Percentiles rank a stretch among this genome's conserved stretches.
phyloP scores from a whole-genome alignment of 1,139 yeast species.

The Pichia inconspicua region DNA sequence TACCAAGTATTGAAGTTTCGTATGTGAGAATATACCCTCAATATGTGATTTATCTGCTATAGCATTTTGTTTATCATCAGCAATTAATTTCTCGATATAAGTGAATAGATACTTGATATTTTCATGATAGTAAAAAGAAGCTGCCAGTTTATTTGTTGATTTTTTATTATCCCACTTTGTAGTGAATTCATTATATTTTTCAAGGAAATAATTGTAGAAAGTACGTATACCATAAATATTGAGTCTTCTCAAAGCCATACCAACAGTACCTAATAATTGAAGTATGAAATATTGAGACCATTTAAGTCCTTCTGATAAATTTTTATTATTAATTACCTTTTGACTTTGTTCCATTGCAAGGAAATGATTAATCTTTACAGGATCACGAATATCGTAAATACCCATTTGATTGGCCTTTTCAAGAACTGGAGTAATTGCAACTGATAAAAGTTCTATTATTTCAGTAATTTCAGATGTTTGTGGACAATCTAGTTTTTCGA shows the following conservation, averaged over 20 bases:
- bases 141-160: slow-evolving; percentile 51
- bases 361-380: slow-evolving; percentile 62
- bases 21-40: slow-evolving; percentile 48
- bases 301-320: slow-evolving; percentile 56
- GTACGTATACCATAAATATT: slow-evolving; percentile 78
- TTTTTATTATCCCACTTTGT: slow-evolving; percentile 45
- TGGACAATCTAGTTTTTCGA: slow-evolving; percentile 51
- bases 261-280: slow-evolving; percentile 63
- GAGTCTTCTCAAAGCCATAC: slow-evolving; percentile 60
- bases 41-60: slow-evolving; percentile 22
- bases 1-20: slow-evolving; percentile 57
- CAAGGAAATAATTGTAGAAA: slow-evolving; percentile 58
- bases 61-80: slow-evolving; percentile 33
- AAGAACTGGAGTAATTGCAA: slow-evolving; percentile 59
- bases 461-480: slow-evolving; percentile 46
- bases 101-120: slow-evolving; percentile 38
- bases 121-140: slow-evolving; percentile 49
- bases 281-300: slow-evolving; percentile 61
- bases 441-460: slow-evolving; percentile 43
- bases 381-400: slow-evolving; percentile 56
- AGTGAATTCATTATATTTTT: slow-evolving; percentile 51
- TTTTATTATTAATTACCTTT: slow-evolving; percentile 42
- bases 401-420: slow-evolving; percentile 56
- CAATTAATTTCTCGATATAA: slow-evolving; percentile 38
- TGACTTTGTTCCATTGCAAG: slow-evolving; percentile 65